phyloP scores from a whole-genome alignment of 192 early-diverging fungal genomes.

The Allomyces macrogynus region DNA sequence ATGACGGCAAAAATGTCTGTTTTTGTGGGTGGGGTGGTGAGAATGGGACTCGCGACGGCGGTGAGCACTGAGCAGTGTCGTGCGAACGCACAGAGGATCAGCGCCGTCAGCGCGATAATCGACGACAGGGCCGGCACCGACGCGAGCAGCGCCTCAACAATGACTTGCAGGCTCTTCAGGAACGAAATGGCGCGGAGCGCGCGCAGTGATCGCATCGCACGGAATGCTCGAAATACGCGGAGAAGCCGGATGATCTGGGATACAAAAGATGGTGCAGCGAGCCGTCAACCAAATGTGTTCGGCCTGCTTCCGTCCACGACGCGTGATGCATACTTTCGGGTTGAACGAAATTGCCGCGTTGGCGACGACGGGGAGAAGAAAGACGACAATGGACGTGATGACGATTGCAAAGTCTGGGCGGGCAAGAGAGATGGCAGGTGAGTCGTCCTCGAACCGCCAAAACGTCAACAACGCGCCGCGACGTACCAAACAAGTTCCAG shows the following conservation, averaged over 20 bases:
- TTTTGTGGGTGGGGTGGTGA: not conserved
- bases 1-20: slow-evolving; percentile 17
- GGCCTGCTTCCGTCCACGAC: no score
- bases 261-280: no score
- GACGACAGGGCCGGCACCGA: slow-evolving; percentile 19
- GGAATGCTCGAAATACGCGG: slow-evolving; percentile 10
- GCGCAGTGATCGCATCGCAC: slow-evolving; percentile 11
- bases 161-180: slow-evolving; percentile 12
- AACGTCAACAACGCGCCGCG: not conserved
- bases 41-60: not conserved
- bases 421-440: no score
- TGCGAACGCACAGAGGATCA: slow-evolving; percentile 11
- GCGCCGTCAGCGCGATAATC: slow-evolving; percentile 11
- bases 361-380: slow-evolving; percentile 3
- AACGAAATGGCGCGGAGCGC: slow-evolving; percentile 12
- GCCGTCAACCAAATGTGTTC: no score
- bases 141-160: slow-evolving; percentile 14
- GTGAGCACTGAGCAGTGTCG: not conserved
- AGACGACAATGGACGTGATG: slow-evolving; percentile 8
- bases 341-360: slow-evolving; percentile 5
- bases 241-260: slow-evolving; percentile 7
- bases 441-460: not conserved
- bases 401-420: slow-evolving; percentile 12
- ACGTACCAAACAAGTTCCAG: slow-evolving; percentile 15
- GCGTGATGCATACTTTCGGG: slow-evolving; percentile 2